A percentile compares a stretch with the other conserved stretches of the same genome.
Conservation (phyloP, 2,329 filamentous ascomycete genomes). For the Chaetomium sp. region DNA sequence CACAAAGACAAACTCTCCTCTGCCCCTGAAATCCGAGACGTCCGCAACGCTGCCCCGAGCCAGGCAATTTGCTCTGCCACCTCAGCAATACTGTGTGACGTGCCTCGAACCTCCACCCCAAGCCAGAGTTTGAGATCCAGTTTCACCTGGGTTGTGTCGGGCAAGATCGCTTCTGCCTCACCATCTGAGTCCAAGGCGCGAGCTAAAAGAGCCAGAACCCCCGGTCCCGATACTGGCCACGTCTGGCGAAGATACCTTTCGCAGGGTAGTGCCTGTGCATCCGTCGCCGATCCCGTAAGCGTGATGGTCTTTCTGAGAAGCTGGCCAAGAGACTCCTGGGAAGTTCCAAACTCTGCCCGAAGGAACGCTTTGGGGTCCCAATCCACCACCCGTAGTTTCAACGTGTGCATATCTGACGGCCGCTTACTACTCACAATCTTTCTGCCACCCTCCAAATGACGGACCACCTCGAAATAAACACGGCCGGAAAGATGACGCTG, state of each 20-base stretch:
- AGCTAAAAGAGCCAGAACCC: neutral
- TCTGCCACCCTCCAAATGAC: neutral
- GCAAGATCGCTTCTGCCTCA: neutral
- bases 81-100: neutral
- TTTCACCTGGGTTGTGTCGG: neutral
- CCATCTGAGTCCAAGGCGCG: neutral
- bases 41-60: neutral
- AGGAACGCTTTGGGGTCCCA: neutral
- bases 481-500: neutral
- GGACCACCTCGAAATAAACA: neutral
- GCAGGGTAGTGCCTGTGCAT: conserved; percentile 5
- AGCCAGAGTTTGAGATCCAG: neutral
- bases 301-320: neutral
- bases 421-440: neutral
- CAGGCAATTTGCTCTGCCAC: neutral
- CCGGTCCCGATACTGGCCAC: neutral
- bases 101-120: neutral
- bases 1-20: neutral
- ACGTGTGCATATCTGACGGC: neutral
- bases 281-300: neutral
- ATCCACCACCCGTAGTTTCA: neutral
- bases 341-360: neutral
- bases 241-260: neutral
- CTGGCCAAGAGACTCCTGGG: neutral
- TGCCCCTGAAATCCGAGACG: no score